A percentile compares a stretch with the other conserved stretches of the same genome.
phyloP scores from a whole-genome alignment of 2,329 filamentous ascomycete genomes.

The Phyllosticta ampelicida region DNA sequence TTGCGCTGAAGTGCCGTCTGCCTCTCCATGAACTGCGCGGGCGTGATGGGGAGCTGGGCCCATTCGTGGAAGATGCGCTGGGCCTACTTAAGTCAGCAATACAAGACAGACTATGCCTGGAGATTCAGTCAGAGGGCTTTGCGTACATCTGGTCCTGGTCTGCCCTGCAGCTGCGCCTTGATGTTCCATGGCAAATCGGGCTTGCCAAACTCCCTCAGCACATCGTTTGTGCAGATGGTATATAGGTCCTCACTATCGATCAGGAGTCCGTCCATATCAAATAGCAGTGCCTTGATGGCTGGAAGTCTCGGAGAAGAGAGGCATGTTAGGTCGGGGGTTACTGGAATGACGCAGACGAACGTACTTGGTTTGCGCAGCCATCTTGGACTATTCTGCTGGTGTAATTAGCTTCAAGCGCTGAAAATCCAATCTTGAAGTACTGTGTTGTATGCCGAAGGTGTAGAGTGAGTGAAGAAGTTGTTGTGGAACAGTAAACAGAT shows the following conservation, averaged over 20 bases:
- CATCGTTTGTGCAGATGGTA: constrained; percentile 68
- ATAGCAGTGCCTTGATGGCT: constrained; percentile 73
- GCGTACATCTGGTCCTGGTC: constrained; percentile 45
- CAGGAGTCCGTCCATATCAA: constrained; percentile 97
- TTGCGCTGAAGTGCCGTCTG: constrained; percentile 54
- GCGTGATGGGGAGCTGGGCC: constrained; percentile 71
- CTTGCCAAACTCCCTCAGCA: constrained; percentile 64
- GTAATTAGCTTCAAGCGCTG: not conserved
- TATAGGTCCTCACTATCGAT: constrained; percentile 91
- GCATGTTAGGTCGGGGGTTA: not conserved
- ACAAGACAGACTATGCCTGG: too few species aligned
- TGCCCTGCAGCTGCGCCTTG: constrained; percentile 76
- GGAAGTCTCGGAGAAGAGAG: not conserved
- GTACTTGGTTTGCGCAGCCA: constrained; percentile 6
- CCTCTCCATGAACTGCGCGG: constrained; percentile 54
- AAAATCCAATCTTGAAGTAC: not conserved
- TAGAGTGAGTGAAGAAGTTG: not conserved
- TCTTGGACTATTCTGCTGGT: not conserved
- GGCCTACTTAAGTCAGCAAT: constrained; percentile 29
- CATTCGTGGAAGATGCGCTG: constrained; percentile 61
- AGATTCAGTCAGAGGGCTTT: not conserved
- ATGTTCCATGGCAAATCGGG: constrained; percentile 80
- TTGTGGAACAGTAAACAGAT: not conserved
- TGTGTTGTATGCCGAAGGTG: not conserved
- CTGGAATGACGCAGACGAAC: not conserved